Base-by-base conservation (phyloP, 2,329 filamentous ascomycete species). In the Laburnicola sp. region DNA sequence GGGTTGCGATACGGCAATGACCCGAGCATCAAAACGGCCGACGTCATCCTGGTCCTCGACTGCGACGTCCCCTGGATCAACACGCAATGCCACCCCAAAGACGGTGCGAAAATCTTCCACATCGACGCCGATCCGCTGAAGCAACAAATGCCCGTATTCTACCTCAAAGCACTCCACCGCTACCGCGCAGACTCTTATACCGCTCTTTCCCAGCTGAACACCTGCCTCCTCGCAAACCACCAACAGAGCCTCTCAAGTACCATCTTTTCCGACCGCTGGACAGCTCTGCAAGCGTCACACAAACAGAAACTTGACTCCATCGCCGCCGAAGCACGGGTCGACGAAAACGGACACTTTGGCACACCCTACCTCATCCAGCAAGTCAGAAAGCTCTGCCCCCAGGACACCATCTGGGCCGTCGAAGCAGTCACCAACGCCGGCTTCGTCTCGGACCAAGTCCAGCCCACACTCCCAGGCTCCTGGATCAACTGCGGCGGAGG, bases 61-160 rank as follows among this genome's bases (percentile, higher is more conserved):
- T 95, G 91, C 57, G 92, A 97, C 66, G 91, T 96, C 0, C 92
- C 92, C 0, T 97, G 91, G 91, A 91, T 97, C 48, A 86, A 87
- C n/a, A 94, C 90, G 0, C 84, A 85, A 54, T 86, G 82, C 73
- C 79, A 80, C 39, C 86, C 86, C 0, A 78, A 75, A 3, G 70
- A 75, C 1, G 73, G 76, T 5, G 80, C 84, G 2, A 83, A 78
- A 52, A 82, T 88, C 56, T 80, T 83, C 50, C 86, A 88, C 59
- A 76, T 88, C 43, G 86, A 88, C 58, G 76, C 83, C 31, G 86
- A 88, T 56, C 84, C 86, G 1, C 73, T 88, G 22, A 88, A 88
- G 54, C 79, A 83, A 54, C 78, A 82, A 56, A 82, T 84, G 73
- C 79, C 80, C 0, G 76, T 84, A 23, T 83, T 80, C 63, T 83